phyloP scores from a whole-genome alignment of 495 filamentous ascomycete genomes.

The Annulohypoxylon nitens region DNA sequence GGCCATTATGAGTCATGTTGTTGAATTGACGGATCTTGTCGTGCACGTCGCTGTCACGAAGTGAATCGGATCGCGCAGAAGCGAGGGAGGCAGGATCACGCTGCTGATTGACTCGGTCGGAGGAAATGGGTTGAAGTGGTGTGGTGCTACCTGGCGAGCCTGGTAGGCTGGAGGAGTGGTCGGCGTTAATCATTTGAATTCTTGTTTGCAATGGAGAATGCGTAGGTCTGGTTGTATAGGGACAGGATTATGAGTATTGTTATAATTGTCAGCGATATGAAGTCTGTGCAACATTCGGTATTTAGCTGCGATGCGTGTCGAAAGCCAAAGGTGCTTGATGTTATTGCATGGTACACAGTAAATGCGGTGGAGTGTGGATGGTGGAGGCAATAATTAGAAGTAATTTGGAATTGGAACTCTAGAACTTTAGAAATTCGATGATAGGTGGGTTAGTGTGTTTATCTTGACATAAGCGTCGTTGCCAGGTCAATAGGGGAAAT shows the following conservation, averaged over 20 bases:
- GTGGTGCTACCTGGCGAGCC: conserved; percentile 62
- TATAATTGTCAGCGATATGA: not conserved
- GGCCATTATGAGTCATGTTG: conserved; percentile 63
- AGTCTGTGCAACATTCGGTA: conserved; percentile 21
- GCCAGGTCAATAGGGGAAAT: conserved; percentile 43
- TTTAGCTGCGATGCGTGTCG: conserved; percentile 20
- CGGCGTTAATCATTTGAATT: conserved; percentile 45
- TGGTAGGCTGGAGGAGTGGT: conserved; percentile 49
- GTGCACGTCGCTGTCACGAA: conserved; percentile 79
- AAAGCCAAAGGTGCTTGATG: not conserved
- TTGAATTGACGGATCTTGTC: conserved; percentile 90
- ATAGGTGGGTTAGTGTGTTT: conserved; percentile 39
- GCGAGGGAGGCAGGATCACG: conserved; percentile 52
- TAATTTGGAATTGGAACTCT: not conserved
- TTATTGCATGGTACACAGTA: not conserved
- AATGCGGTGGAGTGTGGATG: not conserved
- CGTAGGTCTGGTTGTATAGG: not conserved
- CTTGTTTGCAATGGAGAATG: conserved; percentile 2
- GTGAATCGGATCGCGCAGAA: conserved; percentile 46
- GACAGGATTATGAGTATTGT: not conserved
- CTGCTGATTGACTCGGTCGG: conserved; percentile 85
- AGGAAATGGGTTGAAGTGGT: conserved; percentile 77
- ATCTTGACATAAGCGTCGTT: conserved; percentile 38
- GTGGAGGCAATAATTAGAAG: conserved; percentile 11
- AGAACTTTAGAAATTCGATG: not conserved